Evolutionary conservation across 768 basidiomycete species (phyloP).

Genomic region (Russula ochroleuca): DNA sequence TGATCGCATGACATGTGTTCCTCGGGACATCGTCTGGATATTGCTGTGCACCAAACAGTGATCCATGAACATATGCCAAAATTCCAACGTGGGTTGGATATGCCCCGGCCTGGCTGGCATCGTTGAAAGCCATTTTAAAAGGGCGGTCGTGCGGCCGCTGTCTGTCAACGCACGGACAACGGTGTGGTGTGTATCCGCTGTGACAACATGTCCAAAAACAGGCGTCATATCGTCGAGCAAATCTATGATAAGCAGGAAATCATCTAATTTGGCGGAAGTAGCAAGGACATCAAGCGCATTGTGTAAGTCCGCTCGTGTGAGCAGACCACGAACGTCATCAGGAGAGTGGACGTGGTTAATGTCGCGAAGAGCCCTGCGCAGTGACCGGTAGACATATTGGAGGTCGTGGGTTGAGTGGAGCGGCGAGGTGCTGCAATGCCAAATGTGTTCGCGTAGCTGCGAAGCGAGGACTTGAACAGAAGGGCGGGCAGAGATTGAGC

Average conservation of each 20-base stretch:
- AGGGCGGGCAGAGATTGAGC: constrained; percentile 34
- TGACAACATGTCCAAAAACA: constrained; percentile 45
- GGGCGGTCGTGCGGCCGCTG: constrained; percentile 42
- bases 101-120: constrained; percentile 50
- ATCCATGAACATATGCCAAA: constrained; percentile 54
- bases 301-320: constrained; percentile 37
- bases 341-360: background rate
- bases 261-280: constrained; percentile 47
- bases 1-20: constrained; percentile 32
- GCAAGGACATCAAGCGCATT: constrained; percentile 46
- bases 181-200: constrained; percentile 45
- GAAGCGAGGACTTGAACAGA: constrained; percentile 30
- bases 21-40: constrained; percentile 21
- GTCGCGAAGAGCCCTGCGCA: constrained; percentile 22
- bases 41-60: constrained; percentile 31
- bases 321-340: constrained; percentile 5
- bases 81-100: constrained; percentile 45
- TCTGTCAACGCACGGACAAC: constrained; percentile 49
- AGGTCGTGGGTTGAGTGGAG: constrained; percentile 9
- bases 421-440: constrained; percentile 13
- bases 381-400: constrained; percentile 17
- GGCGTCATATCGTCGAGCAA: constrained; percentile 48
- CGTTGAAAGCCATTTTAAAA: constrained; percentile 48
- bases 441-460: constrained; percentile 19
- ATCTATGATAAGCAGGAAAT: constrained; percentile 51